Conservation (phyloP, 441 rosid species). For the Pelargonium australe region DNA sequence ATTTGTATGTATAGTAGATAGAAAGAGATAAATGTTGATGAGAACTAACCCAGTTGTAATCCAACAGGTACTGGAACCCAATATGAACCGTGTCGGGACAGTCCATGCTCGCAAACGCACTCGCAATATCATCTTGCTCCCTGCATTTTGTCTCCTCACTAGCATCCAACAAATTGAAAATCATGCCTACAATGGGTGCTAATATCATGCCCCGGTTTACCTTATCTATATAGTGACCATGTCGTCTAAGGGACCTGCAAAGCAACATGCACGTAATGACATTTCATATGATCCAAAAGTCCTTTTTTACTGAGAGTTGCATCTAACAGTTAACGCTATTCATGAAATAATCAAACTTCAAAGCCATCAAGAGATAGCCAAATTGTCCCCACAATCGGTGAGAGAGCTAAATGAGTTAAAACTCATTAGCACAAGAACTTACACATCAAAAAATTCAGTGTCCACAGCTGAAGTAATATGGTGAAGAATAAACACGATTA, state of each 20-base stretch:
- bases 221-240: slow-evolving; percentile 68
- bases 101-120: slow-evolving; percentile 77
- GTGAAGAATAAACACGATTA: slow-evolving; percentile 75
- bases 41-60: slow-evolving; percentile 76
- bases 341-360: background rate
- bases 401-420: slow-evolving; percentile 12
- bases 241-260: slow-evolving; percentile 71
- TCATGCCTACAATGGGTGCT: slow-evolving; percentile 86
- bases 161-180: slow-evolving; percentile 80
- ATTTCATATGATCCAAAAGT: background rate
- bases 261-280: slow-evolving; percentile 7
- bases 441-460: slow-evolving; percentile 90
- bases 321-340: background rate
- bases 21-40: slow-evolving; percentile 6
- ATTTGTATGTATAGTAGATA: background rate
- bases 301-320: background rate
- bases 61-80: slow-evolving; percentile 80
- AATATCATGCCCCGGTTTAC: slow-evolving; percentile 72
- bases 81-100: slow-evolving; percentile 64
- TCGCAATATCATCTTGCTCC: slow-evolving; percentile 58
- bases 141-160: slow-evolving; percentile 33
- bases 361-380: too few species aligned
- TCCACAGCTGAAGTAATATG: slow-evolving; percentile 78
- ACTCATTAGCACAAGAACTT: slow-evolving; percentile 31
- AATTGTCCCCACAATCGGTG: too few species aligned